Evolutionary conservation across 169 alveolate genomes (phyloP), one percentile per base, ranked within the genome.

Genomic region (Eimeria maxima): DNA sequence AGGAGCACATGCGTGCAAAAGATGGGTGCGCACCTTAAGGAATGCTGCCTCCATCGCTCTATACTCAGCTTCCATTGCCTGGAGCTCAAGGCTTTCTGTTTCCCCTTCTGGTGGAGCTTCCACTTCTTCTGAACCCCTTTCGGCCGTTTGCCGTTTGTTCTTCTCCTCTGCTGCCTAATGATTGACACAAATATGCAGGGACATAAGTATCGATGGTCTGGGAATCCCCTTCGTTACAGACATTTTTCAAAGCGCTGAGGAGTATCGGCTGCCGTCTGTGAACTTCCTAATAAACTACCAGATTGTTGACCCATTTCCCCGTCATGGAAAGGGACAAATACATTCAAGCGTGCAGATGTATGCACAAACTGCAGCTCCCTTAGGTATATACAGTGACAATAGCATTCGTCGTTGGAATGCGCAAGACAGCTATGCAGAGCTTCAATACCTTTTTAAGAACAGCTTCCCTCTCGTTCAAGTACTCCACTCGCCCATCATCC

Each of bases 401-500:
- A 29, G 50, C 80, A 69, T 22, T 29, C 80, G 33, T 29, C 1
- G 50, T 10, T 69, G 50, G 50, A 11, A 69, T 69, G 80, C 80
- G 47, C 24, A 69, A 33, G 24, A n/a, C 50, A 5, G 4, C 24
- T 29, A 47, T 29, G 50, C 7, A n/a, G n/a, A 11, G 50, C 4
- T 53, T 53, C 33, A 83, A 29, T 57, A 83, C 91, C 91, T 83
- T 83, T 83, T 45, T 53, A 83, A 50, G 74, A 45, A n/a, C 44
- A 27, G 91, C 73, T 38, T 83, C 71, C 53, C 91, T 45, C 47
- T 50, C 45, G 71, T 83, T 53, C 27, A 83, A 16, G 47, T 83
- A 83, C 33, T 83, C 91, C 74, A 53, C 29, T 7, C 91, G 91
- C 50, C 71, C 91, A 57, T 83, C 91, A n/a, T 83, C 91, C 29